Percentiles rank a stretch among this genome's conserved stretches.
phyloP scores from a whole-genome alignment of 2,329 filamentous ascomycete species.

The Ascochyta clinopodiicola region DNA sequence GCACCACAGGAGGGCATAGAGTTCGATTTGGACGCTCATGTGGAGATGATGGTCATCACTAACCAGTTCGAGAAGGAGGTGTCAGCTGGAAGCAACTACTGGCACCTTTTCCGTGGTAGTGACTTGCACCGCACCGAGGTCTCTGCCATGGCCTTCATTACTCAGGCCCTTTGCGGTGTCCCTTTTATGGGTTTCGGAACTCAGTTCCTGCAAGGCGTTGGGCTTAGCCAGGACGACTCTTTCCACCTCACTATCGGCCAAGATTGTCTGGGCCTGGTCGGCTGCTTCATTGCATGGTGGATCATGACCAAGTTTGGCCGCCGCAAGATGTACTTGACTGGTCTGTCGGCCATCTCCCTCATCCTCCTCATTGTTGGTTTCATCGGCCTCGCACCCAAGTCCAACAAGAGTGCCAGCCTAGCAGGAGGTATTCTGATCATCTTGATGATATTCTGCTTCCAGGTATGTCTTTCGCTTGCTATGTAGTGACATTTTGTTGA shows the following conservation, averaged over 20 bases:
- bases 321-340: slow-evolving; percentile 74
- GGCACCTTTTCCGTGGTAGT: slow-evolving; percentile 80
- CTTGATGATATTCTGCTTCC: slow-evolving; percentile 35
- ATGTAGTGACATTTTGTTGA: not conserved
- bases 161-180: slow-evolving; percentile 47
- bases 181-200: slow-evolving; percentile 36
- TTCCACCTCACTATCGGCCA: slow-evolving; percentile 35
- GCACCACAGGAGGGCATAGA: slow-evolving; percentile 53
- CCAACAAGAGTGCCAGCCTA: slow-evolving; percentile 53
- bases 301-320: slow-evolving; percentile 80
- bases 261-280: slow-evolving; percentile 44
- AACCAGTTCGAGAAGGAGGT: slow-evolving; percentile 77
- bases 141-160: slow-evolving; percentile 56
- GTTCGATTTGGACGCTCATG: slow-evolving; percentile 55
- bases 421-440: slow-evolving; percentile 35
- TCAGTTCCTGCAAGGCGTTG: slow-evolving; percentile 32
- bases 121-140: slow-evolving; percentile 81
- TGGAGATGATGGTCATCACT: slow-evolving; percentile 89
- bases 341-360: slow-evolving; percentile 44
- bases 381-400: slow-evolving; percentile 63
- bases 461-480: slow-evolving; percentile 17
- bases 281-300: slow-evolving; percentile 77
- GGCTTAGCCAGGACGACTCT: slow-evolving; percentile 29
- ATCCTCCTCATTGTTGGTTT: slow-evolving; percentile 67
- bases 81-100: slow-evolving; percentile 69